Evolutionary conservation across 1,284 basidiomycete species (phyloP).

Genomic region (Malassezia brasiliensis): DNA sequence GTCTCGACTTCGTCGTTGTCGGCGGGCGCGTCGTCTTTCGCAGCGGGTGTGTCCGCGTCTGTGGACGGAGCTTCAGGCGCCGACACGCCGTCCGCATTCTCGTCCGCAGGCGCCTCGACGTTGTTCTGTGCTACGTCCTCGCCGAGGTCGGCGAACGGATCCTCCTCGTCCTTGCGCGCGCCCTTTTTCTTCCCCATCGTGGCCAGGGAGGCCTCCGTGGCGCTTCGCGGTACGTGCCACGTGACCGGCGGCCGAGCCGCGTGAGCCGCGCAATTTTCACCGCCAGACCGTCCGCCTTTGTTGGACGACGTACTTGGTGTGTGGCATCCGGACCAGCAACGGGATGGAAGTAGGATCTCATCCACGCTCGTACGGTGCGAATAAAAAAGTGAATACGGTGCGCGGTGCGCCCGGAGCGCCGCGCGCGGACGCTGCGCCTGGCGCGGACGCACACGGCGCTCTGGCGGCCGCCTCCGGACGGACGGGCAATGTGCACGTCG

Average conservation of each 20-base stretch:
- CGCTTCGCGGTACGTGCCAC: background rate
- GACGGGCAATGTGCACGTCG: slow-evolving; percentile 22
- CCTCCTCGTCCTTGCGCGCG: slow-evolving; percentile 37
- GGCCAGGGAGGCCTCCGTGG: slow-evolving; percentile 1
- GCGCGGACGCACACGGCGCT: background rate
- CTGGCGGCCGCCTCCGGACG: too few relatives aligned
- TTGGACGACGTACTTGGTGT: background rate
- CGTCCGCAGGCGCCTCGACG: slow-evolving; percentile 4
- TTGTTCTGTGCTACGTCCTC: slow-evolving; percentile 29
- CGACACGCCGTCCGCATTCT: too few relatives aligned
- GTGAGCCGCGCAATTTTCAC: slow-evolving; percentile 7
- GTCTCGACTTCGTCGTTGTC: slow-evolving; percentile 5
- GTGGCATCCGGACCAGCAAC: background rate
- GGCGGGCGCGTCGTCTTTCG: slow-evolving; percentile 21
- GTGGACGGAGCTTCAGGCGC: slow-evolving; percentile 12
- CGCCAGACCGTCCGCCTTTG: background rate
- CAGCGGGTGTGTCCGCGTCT: too few relatives aligned
- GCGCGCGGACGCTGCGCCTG: background rate
- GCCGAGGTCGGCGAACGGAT: slow-evolving; percentile 38
- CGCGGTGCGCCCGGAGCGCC: background rate
- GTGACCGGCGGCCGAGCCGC: slow-evolving; percentile 16
- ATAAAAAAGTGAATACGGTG: background rate
- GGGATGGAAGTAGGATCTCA: slow-evolving; percentile 12
- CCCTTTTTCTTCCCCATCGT: slow-evolving; percentile 42
- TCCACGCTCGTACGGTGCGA: slow-evolving; percentile 6